Conservation (phyloP, 108 stramenopile species). For the Skeletonema marinoi region DNA sequence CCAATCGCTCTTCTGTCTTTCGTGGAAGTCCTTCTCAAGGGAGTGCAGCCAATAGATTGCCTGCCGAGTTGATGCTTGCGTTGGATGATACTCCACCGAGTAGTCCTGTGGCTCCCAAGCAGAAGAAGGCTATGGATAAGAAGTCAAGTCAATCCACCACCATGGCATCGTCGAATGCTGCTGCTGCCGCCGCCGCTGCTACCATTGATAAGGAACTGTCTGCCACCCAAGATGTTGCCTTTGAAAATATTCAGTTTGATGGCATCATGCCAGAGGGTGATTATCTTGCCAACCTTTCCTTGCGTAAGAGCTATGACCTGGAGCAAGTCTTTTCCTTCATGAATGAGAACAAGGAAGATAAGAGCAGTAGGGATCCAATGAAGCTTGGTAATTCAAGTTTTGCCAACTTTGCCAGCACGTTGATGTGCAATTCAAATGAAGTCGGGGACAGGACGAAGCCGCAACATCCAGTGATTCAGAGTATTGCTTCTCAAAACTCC, state of each 20-base stretch:
- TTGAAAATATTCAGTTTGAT: conserved; percentile 10
- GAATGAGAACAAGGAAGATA: conserved; percentile 8
- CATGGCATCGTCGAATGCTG: no score
- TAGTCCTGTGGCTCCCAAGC: neutral
- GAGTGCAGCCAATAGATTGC: conserved; percentile 10
- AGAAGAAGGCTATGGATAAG: neutral
- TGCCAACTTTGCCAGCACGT: neutral
- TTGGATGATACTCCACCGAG: conserved; percentile 13
- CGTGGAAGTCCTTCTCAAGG: conserved; percentile 1
- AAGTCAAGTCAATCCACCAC: neutral
- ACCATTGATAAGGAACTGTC: conserved; percentile 30
- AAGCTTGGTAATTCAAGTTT: neutral
- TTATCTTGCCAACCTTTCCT: conserved; percentile 22
- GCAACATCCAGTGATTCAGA: conserved; percentile 18
- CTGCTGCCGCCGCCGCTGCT: neutral
- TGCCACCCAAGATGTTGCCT: conserved; percentile 8
- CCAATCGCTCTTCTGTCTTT: conserved; percentile 11
- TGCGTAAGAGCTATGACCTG: conserved; percentile 38
- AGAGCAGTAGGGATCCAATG: neutral
- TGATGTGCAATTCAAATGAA: conserved; percentile 2
- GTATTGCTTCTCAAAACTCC: conserved; percentile 27
- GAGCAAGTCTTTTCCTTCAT: conserved; percentile 44
- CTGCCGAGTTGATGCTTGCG: conserved; percentile 21
- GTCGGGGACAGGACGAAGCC: neutral
- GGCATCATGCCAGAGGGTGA: conserved; percentile 16